Evolutionary conservation across 2,329 filamentous ascomycete genomes (phyloP).

Genomic region (Pseudocercospora eumusae): DNA sequence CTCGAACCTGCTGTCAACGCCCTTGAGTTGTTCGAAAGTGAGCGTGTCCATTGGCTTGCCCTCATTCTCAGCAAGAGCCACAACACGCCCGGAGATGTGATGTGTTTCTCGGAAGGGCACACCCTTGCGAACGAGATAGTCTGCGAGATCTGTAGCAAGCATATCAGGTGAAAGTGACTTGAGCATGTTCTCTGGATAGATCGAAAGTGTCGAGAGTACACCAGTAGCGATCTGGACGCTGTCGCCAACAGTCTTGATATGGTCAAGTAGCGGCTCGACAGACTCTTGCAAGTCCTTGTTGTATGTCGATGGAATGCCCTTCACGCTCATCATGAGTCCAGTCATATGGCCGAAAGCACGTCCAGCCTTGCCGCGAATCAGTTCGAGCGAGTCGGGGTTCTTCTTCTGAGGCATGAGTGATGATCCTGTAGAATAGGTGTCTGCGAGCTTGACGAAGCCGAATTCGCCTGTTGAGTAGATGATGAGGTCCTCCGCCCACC

Average conservation of each 20-base stretch:
- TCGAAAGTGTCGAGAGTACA: slow-evolving; percentile 70
- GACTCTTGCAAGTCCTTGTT: slow-evolving; percentile 93
- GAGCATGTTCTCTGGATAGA: slow-evolving; percentile 73
- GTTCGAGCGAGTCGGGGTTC: slow-evolving; percentile 72
- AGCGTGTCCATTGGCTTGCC: slow-evolving; percentile 70
- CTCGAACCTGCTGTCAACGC: slow-evolving; percentile 68
- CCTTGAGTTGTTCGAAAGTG: slow-evolving; percentile 65
- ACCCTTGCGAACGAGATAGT: slow-evolving; percentile 65
- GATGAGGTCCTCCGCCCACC: slow-evolving; percentile 84
- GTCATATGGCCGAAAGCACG: slow-evolving; percentile 79
- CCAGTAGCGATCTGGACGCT: slow-evolving; percentile 81
- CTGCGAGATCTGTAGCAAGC: slow-evolving; percentile 71
- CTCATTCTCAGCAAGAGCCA: slow-evolving; percentile 69
- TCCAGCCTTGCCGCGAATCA: slow-evolving; percentile 76
- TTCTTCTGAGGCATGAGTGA: slow-evolving; percentile 84
- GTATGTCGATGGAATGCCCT: slow-evolving; percentile 77
- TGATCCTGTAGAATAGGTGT: slow-evolving; percentile 77
- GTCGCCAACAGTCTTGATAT: slow-evolving; percentile 77
- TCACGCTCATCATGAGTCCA: slow-evolving; percentile 74
- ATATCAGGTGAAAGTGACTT: slow-evolving; percentile 79
- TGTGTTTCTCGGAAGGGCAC: slow-evolving; percentile 80
- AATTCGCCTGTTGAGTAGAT: slow-evolving; percentile 78
- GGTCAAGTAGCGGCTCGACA: slow-evolving; percentile 81
- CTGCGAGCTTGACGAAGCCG: slow-evolving; percentile 71
- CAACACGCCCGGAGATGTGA: slow-evolving; percentile 72